Conservation (phyloP, 129 eudicot species). For the Helichrysum umbraculigerum region DNA sequence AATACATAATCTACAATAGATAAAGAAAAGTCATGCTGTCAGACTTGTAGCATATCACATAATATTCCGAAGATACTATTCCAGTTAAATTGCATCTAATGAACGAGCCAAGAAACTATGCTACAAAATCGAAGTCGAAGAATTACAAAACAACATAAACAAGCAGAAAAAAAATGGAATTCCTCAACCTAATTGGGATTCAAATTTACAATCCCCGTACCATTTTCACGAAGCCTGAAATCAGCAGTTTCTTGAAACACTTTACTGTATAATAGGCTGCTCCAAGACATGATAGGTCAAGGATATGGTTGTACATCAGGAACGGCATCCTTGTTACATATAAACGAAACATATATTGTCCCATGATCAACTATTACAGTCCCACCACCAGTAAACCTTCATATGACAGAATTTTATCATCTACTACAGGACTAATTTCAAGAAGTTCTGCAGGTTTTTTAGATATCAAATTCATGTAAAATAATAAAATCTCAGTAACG, state of each 20-base stretch:
- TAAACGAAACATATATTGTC: too few species aligned
- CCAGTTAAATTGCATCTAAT: not conserved
- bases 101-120: not conserved
- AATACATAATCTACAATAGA: conserved; percentile 61
- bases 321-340: too few species aligned
- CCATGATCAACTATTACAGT: too few species aligned
- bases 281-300: too few species aligned
- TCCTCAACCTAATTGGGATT: not conserved
- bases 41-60: conserved; percentile 10
- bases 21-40: not conserved
- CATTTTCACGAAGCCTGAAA: conserved; percentile 91
- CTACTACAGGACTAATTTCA: conserved; percentile 62
- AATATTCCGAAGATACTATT: too few species aligned
- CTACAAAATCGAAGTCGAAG: not conserved
- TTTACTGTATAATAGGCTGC: conserved; percentile 61
- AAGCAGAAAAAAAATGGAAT: conserved; percentile 9
- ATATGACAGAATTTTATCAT: conserved; percentile 65
- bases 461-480: conserved; percentile 35
- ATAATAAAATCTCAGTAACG: conserved; percentile 24
- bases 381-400: conserved; percentile 97
- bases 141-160: not conserved
- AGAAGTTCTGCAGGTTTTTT: conserved; percentile 88
- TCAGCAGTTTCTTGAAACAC: conserved; percentile 79
- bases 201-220: conserved; percentile 35
- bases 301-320: too few species aligned